A percentile compares a stretch with the other conserved stretches of the same genome.
These are phyloP conservation scores for Paraphaeosphaeria minitans DNA, from an alignment of 2,329 filamentous ascomycete species.

Conservation along the genomic window DNA sequence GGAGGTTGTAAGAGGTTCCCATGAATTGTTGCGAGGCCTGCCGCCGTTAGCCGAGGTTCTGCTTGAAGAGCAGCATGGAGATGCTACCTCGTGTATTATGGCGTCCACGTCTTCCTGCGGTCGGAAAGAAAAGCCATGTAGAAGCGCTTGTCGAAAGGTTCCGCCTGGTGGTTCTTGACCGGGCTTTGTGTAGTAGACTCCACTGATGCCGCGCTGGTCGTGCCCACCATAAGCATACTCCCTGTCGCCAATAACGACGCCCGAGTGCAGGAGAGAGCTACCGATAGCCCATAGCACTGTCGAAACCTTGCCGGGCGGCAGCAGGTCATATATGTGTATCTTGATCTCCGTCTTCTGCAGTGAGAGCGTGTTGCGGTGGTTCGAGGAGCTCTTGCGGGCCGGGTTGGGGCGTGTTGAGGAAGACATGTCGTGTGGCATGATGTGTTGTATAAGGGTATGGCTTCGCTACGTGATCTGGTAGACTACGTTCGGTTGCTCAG, in stretches of 20 bases:
- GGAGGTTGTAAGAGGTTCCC: slow-evolving; percentile 77
- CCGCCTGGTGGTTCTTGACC: slow-evolving; percentile 75
- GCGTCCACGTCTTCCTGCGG: slow-evolving; percentile 71
- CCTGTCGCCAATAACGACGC: slow-evolving; percentile 76
- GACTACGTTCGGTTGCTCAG: background rate
- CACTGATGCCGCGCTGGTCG: slow-evolving; percentile 70
- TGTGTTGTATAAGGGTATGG: background rate
- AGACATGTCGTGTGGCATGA: slow-evolving; percentile 27
- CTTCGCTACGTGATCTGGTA: background rate
- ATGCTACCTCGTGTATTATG: slow-evolving; percentile 62
- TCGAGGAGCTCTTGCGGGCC: slow-evolving; percentile 50
- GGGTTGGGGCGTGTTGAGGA: slow-evolving; percentile 39
- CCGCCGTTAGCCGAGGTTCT: slow-evolving; percentile 18
- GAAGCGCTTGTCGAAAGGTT: slow-evolving; percentile 73
- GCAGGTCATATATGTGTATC: slow-evolving; percentile 79
- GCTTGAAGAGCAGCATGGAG: background rate
- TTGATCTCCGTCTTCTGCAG: slow-evolving; percentile 73
- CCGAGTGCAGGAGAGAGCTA: slow-evolving; percentile 78
- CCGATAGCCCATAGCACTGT: slow-evolving; percentile 78
- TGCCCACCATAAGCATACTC: slow-evolving; percentile 90
- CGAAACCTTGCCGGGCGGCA: slow-evolving; percentile 77
- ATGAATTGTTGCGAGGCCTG: slow-evolving; percentile 72
- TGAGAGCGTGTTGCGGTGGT: slow-evolving; percentile 70
- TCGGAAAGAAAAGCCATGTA: slow-evolving; percentile 79
- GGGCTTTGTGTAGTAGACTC: slow-evolving; percentile 82